Percentiles rank a stretch among this genome's conserved stretches.
These are phyloP conservation scores for Fusarium nisikadoi DNA, from an alignment of 2,329 filamentous ascomycete genomes.

Conservation along the genomic window DNA sequence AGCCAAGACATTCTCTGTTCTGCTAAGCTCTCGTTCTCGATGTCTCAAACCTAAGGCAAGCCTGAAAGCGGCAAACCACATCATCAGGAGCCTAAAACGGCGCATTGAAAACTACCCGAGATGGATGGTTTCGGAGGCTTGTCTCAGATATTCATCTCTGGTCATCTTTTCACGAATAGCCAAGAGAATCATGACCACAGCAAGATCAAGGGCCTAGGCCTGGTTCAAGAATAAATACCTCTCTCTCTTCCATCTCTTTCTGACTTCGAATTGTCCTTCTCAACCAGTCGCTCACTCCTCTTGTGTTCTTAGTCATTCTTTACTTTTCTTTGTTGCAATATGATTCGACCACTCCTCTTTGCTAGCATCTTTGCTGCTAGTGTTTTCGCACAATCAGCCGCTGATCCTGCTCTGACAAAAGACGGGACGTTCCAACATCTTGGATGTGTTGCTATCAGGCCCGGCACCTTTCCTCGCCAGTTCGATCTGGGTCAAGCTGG, in stretches of 20 bases:
- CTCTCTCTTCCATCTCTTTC: not conserved
- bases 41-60: constrained; percentile 5
- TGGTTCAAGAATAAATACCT: constrained; percentile 18
- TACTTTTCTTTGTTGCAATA: constrained; percentile 24
- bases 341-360: constrained; percentile 18
- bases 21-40: not conserved
- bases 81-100: not conserved
- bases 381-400: constrained; percentile 22
- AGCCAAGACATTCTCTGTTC: not conserved
- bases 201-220: not conserved
- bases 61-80: constrained; percentile 3
- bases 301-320: constrained; percentile 28
- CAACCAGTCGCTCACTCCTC: constrained; percentile 17
- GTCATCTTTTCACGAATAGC: constrained; percentile 4
- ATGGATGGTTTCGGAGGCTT: constrained; percentile 15
- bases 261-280: not conserved
- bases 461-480: constrained; percentile 29
- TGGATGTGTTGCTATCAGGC: constrained; percentile 26
- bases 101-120: not conserved
- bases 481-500: constrained; percentile 8
- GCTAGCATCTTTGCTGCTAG: constrained; percentile 15
- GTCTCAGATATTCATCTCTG: not conserved
- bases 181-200: not conserved
- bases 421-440: constrained; percentile 19
- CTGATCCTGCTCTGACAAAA: constrained; percentile 18